Conservation (phyloP, 768 basidiomycete genomes). For the Cystobasidium onofrii region DNA sequence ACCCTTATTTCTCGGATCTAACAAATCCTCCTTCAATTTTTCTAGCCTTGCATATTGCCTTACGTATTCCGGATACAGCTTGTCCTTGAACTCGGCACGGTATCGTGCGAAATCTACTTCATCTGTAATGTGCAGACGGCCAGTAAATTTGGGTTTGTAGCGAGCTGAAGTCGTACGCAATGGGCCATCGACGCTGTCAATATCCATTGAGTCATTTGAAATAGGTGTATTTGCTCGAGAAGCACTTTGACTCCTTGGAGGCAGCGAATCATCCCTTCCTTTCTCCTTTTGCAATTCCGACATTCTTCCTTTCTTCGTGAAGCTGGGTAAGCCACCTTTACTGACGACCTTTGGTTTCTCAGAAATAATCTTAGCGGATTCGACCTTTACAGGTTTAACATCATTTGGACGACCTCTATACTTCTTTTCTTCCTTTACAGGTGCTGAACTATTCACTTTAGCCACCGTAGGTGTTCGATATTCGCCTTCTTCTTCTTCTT, state of each 20-base stretch:
- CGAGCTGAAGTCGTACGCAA: neutral
- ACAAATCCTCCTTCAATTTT: neutral
- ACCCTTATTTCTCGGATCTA: neutral
- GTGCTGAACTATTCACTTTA: neutral
- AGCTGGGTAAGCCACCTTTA: constrained; percentile 3
- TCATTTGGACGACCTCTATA: neutral
- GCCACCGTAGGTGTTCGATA: neutral
- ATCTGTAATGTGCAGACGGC: neutral
- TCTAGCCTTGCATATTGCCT: neutral
- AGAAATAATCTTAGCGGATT: neutral
- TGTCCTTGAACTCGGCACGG: neutral
- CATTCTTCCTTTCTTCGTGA: neutral
- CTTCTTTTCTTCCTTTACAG: neutral
- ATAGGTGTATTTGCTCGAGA: constrained; percentile 12
- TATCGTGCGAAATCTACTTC: neutral
- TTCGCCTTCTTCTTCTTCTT: neutral
- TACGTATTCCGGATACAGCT: neutral
- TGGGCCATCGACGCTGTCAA: neutral
- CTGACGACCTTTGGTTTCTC: neutral
- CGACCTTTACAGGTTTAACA: neutral
- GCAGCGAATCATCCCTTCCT: neutral
- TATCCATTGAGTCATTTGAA: neutral
- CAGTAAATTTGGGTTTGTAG: neutral
- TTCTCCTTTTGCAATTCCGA: neutral
- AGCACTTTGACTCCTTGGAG: neutral